Evolutionary conservation across 306 rosid genomes (phyloP).

Genomic region (Cucurbita pepo): DNA sequence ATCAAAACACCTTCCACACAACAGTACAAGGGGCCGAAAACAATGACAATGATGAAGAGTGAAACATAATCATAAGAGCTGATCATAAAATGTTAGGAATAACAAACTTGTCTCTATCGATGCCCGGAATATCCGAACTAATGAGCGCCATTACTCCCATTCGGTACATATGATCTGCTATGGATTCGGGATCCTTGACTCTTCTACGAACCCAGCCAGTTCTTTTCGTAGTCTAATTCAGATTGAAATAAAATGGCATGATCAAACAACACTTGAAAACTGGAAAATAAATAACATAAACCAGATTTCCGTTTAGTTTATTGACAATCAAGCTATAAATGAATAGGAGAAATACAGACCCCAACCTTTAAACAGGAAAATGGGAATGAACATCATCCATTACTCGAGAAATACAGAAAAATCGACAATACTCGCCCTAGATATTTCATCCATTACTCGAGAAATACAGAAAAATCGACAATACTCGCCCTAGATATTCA

Average conservation of each 20-base stretch:
- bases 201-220: slow-evolving; percentile 61
- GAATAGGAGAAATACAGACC: background rate
- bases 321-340: background rate
- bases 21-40: background rate
- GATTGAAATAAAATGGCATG: background rate
- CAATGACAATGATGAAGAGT: background rate
- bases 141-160: slow-evolving; percentile 85
- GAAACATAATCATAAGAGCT: background rate
- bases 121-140: slow-evolving; percentile 61
- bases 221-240: slow-evolving; percentile 60
- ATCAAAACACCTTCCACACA: slow-evolving; percentile 1
- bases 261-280: background rate
- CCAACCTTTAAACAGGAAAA: background rate
- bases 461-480: background rate
- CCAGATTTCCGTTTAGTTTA: background rate
- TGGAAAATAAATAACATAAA: background rate
- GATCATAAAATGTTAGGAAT: background rate
- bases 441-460: background rate
- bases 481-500: background rate
- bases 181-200: slow-evolving; percentile 55
- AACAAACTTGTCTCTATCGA: slow-evolving; percentile 57
- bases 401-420: background rate
- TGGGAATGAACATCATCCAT: background rate
- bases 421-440: background rate
- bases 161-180: slow-evolving; percentile 91